These are phyloP conservation scores for Ceriops zippeliana DNA, from an alignment of 345 rosid species.

Conservation along the genomic window DNA sequence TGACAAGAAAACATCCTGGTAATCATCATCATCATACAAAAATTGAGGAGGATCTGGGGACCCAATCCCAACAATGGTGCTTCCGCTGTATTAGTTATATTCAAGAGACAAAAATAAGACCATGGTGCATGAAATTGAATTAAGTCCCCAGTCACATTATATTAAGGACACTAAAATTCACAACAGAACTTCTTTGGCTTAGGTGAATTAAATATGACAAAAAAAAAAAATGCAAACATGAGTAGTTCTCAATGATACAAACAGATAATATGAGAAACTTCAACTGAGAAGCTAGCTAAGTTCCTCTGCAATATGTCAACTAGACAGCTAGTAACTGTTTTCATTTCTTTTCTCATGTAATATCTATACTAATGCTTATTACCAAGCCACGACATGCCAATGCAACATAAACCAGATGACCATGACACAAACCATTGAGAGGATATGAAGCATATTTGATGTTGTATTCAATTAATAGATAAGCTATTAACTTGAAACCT, in stretches of 20 bases:
- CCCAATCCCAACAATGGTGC: conserved; percentile 91
- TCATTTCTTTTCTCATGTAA: too few relatives aligned
- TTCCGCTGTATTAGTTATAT: conserved; percentile 57
- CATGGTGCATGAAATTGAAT: background rate
- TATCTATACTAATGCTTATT: too few relatives aligned
- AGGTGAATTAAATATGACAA: background rate
- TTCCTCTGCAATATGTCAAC: too few relatives aligned
- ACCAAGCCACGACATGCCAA: too few relatives aligned
- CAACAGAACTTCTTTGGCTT: background rate
- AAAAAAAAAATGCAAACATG: too few relatives aligned
- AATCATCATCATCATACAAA: conserved; percentile 73
- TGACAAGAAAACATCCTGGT: conserved; percentile 73
- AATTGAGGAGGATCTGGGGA: conserved; percentile 94
- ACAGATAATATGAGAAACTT: too few relatives aligned
- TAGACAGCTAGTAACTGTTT: too few relatives aligned
- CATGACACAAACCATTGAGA: background rate
- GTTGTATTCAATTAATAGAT: background rate
- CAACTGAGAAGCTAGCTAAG: too few relatives aligned
- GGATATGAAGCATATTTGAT: background rate
- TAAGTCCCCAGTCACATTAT: background rate
- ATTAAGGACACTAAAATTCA: background rate
- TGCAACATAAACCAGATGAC: background rate
- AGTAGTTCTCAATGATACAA: too few relatives aligned
- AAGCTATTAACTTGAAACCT: conserved; percentile 5
- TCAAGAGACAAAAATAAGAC: conserved; percentile 1